Percentiles rank a stretch among this genome's conserved stretches.
Evolutionary conservation across 345 rosid species (phyloP).

Genomic region (Streptanthus diversifolius): DNA sequence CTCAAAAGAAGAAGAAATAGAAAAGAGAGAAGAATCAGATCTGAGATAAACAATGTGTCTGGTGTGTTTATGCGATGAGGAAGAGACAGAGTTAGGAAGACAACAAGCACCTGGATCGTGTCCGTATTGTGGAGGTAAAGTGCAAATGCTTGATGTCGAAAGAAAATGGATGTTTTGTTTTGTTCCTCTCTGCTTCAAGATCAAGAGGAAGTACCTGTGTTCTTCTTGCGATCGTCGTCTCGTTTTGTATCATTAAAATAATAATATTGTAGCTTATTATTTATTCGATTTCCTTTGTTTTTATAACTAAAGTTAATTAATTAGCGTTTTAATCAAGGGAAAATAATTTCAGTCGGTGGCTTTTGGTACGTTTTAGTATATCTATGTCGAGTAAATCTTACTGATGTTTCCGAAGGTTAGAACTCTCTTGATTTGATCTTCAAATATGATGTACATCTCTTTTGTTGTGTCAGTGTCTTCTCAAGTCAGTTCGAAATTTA

Average conservation of each 20-base stretch:
- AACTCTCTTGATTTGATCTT: slow-evolving; percentile 10
- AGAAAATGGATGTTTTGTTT: slow-evolving; percentile 76
- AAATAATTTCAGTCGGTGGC: slow-evolving; percentile 15
- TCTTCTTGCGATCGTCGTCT: slow-evolving; percentile 60
- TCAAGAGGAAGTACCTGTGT: slow-evolving; percentile 60
- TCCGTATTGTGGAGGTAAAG: slow-evolving; percentile 79
- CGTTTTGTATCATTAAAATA: slow-evolving; percentile 29
- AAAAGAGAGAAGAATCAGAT: slow-evolving; percentile 9
- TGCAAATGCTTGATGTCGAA: slow-evolving; percentile 69
- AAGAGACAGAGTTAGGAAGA: slow-evolving; percentile 65
- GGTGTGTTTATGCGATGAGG: slow-evolving; percentile 49
- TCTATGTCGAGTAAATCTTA: slow-evolving; percentile 5
- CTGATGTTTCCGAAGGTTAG: neutral
- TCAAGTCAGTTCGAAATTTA: neutral
- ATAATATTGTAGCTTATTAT: neutral
- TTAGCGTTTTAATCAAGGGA: neutral
- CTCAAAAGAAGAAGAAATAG: neutral
- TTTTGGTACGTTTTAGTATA: slow-evolving; percentile 11
- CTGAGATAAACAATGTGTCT: slow-evolving; percentile 48
- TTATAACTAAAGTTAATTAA: neutral
- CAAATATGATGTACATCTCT: neutral
- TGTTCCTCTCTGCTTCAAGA: slow-evolving; percentile 62
- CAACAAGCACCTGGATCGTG: slow-evolving; percentile 75
- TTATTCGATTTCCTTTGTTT: neutral
- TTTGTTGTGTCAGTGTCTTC: slow-evolving; percentile 15